Base-by-base conservation (phyloP, 2,329 filamentous ascomycete species). In the Helotiales sp. region DNA sequence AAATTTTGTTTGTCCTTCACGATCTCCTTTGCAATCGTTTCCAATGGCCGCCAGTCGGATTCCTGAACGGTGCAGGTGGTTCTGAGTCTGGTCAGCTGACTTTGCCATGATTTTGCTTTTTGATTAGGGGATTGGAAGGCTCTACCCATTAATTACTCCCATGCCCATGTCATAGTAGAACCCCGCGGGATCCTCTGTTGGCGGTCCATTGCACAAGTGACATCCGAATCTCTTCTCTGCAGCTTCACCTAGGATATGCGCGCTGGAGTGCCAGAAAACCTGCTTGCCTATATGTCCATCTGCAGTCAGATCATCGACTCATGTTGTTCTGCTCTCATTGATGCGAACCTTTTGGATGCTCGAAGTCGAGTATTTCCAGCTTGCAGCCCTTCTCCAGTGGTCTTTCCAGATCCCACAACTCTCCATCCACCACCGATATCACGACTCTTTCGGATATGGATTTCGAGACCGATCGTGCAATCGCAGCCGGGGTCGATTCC, bases 101-200 rank as follows among this genome's bases (percentile, higher is more conserved):
- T n/a, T n/a, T n/a, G n/a, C n/a, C n/a, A n/a, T n/a, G n/a, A n/a
- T n/a, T n/a, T n/a, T n/a, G n/a, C n/a, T n/a, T n/a, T n/a, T n/a
- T n/a, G n/a, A n/a, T n/a, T n/a, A n/a, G n/a, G n/a, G n/a, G n/a
- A n/a, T n/a, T n/a, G n/a, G n/a, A n/a, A n/a, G n/a, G n/a, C n/a
- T n/a, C n/a, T n/a, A n/a, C n/a, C n/a, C n/a, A n/a, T n/a, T n/a
- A n/a, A n/a, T n/a, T n/a, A n/a, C n/a, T n/a, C n/a, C n/a, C n/a
- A n/a, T n/a, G n/a, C 89, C 89, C 93, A 98, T 97, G 76, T 98
- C 91, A 75, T 97, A 98, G 81, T 96, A 97, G 81, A 96, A 97
- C 36, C 92, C 93, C 74, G 93, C 88, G 53, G 92, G 86, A 44
- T n/a, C n/a, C n/a, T n/a, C n/a, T n/a, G 93, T 92, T 9, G 91